phyloP scores from a whole-genome alignment of 1,284 basidiomycete species.

The Paramarasmius palmivorus region DNA sequence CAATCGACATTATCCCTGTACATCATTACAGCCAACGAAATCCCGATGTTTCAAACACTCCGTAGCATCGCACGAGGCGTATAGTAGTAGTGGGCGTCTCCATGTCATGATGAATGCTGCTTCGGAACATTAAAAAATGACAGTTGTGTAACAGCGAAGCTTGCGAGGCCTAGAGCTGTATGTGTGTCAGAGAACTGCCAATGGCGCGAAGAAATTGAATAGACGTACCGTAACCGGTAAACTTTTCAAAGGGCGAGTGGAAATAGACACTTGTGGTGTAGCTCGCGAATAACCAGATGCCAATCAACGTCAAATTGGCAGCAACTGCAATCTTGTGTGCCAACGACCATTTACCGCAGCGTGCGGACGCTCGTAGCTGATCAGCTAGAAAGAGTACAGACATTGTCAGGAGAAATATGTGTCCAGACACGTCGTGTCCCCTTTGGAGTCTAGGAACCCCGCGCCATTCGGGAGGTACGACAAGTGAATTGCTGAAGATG shows the following conservation, averaged over 20 bases:
- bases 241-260: conserved; percentile 86
- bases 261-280: conserved; percentile 89
- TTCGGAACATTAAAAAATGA: conserved; percentile 19
- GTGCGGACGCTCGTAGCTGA: conserved; percentile 61
- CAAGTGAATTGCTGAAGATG: conserved; percentile 53
- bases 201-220: not conserved
- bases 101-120: not conserved
- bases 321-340: conserved; percentile 48
- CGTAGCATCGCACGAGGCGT: not conserved
- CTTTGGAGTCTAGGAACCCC: conserved; percentile 61
- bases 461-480: conserved; percentile 42
- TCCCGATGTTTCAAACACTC: too few species aligned
- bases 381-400: conserved; percentile 80
- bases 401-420: conserved; percentile 90
- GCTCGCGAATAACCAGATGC: conserved; percentile 74
- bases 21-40: too few species aligned
- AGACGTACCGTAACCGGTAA: conserved; percentile 79
- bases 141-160: conserved; percentile 37
- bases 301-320: conserved; percentile 52
- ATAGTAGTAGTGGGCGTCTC: conserved; percentile 5
- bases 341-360: conserved; percentile 35
- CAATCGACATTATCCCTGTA: too few species aligned
- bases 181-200: conserved; percentile 8
- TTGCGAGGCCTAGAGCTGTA: conserved; percentile 43
- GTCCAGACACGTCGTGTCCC: conserved; percentile 94